phyloP scores from a whole-genome alignment of 2,329 filamentous ascomycete genomes.

The Chaetothyriales sp. region DNA sequence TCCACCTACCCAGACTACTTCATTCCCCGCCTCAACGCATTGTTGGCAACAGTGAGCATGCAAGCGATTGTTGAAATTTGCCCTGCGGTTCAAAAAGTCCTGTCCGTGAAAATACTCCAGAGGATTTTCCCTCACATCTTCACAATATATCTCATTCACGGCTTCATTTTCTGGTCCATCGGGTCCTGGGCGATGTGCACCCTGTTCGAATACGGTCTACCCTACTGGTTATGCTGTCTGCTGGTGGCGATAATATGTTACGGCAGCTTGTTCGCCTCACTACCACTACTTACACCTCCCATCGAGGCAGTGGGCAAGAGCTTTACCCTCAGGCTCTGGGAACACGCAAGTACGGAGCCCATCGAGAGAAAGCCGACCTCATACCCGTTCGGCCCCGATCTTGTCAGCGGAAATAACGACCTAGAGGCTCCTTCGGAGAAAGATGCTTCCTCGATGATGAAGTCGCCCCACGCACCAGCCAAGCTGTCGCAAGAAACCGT shows the following conservation, averaged over 20 bases:
- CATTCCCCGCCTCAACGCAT: conserved; percentile 30
- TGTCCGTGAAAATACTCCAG: conserved; percentile 28
- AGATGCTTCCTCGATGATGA: neutral
- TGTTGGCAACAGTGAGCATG: conserved; percentile 27
- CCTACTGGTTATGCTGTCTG: conserved; percentile 19
- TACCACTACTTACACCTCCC: conserved; percentile 3
- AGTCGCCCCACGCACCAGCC: neutral
- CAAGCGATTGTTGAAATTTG: conserved; percentile 25
- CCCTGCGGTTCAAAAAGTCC: conserved; percentile 28
- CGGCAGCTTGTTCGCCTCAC: neutral
- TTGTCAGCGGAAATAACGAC: conserved; percentile 1
- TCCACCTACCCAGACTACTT: conserved; percentile 32
- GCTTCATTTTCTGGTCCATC: conserved; percentile 24
- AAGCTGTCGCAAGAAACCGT: neutral
- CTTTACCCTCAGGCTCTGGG: conserved; percentile 9
- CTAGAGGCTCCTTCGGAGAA: neutral
- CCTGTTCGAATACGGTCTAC: conserved; percentile 11
- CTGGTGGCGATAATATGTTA: conserved; percentile 16
- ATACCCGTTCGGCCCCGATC: conserved; percentile 10
- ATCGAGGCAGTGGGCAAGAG: conserved; percentile 9
- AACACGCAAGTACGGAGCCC: conserved; percentile 9
- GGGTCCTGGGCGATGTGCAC: conserved; percentile 17
- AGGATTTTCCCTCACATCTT: conserved; percentile 37
- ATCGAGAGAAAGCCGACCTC: conserved; percentile 10
- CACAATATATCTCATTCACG: conserved; percentile 37